These are phyloP conservation scores for Adiantum capillusveneris DNA, from an alignment of 75 land plant species.

Conservation along the genomic window DNA sequence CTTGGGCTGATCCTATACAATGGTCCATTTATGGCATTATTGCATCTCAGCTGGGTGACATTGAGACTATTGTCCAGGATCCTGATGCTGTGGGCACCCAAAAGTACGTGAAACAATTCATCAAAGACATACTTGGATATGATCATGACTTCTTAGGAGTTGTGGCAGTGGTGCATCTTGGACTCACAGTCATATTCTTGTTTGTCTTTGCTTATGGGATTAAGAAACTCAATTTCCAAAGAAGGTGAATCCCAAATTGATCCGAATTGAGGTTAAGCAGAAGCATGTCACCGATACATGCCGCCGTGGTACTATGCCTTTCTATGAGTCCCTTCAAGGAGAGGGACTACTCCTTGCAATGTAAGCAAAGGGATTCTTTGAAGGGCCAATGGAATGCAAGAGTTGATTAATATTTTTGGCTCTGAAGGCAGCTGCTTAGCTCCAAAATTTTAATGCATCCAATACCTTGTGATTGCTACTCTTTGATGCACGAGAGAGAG, in stretches of 20 bases:
- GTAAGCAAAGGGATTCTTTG: too few species aligned
- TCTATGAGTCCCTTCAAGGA: too few species aligned
- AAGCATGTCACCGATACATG: too few species aligned
- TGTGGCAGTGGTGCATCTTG: slow-evolving; percentile 18
- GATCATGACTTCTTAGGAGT: slow-evolving; percentile 33
- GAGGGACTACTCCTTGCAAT: too few species aligned
- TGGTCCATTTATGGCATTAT: slow-evolving; percentile 42
- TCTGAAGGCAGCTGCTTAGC: too few species aligned
- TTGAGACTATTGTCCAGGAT: neutral
- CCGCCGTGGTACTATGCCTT: too few species aligned
- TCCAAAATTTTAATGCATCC: too few species aligned
- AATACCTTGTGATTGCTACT: too few species aligned
- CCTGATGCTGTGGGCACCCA: neutral
- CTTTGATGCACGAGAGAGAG: too few species aligned
- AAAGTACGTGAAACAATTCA: slow-evolving; percentile 13
- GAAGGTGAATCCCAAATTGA: slow-evolving; percentile 2
- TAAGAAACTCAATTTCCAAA: slow-evolving; percentile 35
- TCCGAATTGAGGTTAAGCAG: too few species aligned
- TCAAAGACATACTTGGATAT: slow-evolving; percentile 13
- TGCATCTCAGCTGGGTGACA: slow-evolving; percentile 36
- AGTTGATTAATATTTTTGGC: too few species aligned
- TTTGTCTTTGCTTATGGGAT: slow-evolving; percentile 26
- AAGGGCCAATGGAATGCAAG: too few species aligned
- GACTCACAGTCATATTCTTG: slow-evolving; percentile 24
- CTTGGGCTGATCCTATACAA: slow-evolving; percentile 34